Evolutionary conservation across 768 basidiomycete species (phyloP), one percentile per base, ranked within the genome.

Genomic region (Collybiopsis confluens): DNA sequence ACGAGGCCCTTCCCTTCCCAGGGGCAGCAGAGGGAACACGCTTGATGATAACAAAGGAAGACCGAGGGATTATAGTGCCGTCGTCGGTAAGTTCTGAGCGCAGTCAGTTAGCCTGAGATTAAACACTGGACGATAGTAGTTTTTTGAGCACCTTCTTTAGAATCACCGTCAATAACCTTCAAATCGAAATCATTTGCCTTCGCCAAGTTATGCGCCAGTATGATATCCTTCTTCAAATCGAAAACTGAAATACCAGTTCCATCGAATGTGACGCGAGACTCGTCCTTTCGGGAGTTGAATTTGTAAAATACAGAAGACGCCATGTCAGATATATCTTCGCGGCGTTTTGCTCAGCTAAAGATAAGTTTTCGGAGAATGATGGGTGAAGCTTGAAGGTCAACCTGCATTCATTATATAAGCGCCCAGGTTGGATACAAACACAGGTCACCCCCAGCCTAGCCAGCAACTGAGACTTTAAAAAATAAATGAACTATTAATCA

Each of bases 201-300:
- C 75, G 88, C 88, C 73, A 99, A 85, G 68, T 88, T 93, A 68
- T 98, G 98, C 67, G 90, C 90, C 64, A 96, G 75, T 64, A 99
- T 96, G 67, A 99, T 92, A 73, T 98, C 97, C 78, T 88, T 91
- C 76, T 99, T 99, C 71, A 99, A 78, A 73, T 99, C 97, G 78
- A 98, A 98, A 62, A 98, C 93, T 65, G 94, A 94, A 66, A 99
- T 98, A 58, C 93, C 92, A 61, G 96, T 98, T 65, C 97, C 97
- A 68, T 99, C 96, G 77, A 99, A 98, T 51, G 92, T 87, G 70
- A 99, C 86, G 67, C 93, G 79, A 54, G 93, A 94, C 72, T 98
- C 96, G 75, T 90, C 86, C 75, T 81, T 91, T 69, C 92, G 88
- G 61, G 93, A 93, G 70, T 86, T 91, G 86, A 97, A 99, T 74